phyloP scores from a whole-genome alignment of 2,329 filamentous ascomycete genomes.

The Diaporthe humulicola region DNA sequence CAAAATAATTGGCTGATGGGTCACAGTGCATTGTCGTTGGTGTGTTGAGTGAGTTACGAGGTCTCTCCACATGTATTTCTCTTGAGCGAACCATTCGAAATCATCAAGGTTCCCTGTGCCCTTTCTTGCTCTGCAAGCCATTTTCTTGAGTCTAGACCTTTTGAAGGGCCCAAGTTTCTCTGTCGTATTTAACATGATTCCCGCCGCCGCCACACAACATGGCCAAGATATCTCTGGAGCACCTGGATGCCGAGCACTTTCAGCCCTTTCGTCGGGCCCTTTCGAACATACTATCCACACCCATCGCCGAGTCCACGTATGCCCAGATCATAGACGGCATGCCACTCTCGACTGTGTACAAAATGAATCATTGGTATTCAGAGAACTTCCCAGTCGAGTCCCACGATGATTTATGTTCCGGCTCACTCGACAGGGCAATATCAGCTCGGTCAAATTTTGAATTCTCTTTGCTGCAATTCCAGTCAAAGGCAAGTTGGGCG shows the following conservation, averaged over 20 bases:
- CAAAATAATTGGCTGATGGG: neutral
- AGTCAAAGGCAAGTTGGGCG: neutral
- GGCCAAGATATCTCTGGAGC: neutral
- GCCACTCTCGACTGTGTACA: neutral
- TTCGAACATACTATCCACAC: neutral
- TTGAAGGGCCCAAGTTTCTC: too few relatives aligned
- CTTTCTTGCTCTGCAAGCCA: too few relatives aligned
- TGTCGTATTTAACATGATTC: too few relatives aligned
- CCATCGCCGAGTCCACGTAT: neutral
- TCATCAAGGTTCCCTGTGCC: too few relatives aligned
- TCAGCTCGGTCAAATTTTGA: neutral
- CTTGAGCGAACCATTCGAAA: too few relatives aligned
- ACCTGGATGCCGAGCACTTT: neutral
- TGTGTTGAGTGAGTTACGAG: too few relatives aligned
- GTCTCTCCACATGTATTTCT: too few relatives aligned
- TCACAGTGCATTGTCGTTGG: too few relatives aligned
- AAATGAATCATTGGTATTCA: neutral
- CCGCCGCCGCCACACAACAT: neutral
- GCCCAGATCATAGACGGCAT: slow-evolving; percentile 4
- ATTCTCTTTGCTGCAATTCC: neutral
- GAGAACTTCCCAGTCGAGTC: neutral
- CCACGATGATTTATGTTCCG: neutral
- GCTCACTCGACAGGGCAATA: neutral
- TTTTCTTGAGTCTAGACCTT: too few relatives aligned
- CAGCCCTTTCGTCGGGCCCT: neutral